Evolutionary conservation across 371 early-diverging fungal species (phyloP).

Genomic region (Mucor saturninus): DNA sequence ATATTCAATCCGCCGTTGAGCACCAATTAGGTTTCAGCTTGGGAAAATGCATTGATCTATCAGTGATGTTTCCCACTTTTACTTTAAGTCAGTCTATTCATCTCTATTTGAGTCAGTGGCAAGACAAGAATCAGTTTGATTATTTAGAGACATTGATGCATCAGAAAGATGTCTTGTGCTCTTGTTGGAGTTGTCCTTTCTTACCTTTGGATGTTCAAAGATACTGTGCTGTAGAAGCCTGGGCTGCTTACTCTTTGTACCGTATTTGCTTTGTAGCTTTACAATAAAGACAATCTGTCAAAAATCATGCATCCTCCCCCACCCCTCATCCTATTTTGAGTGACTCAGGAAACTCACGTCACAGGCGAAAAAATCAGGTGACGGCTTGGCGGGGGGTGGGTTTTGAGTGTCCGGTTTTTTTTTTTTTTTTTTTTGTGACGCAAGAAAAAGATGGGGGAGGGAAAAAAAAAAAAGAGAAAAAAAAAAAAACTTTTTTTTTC

Average conservation of each 20-base stretch:
- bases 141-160: neutral
- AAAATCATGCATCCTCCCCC: no score
- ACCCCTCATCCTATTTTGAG: no score
- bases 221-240: neutral
- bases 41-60: neutral
- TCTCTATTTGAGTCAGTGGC: neutral
- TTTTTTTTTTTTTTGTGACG: neutral
- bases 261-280: neutral
- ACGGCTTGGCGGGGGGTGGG: no score
- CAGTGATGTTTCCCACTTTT: neutral
- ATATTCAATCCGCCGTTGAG: neutral
- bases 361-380: no score
- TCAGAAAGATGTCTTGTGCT: neutral
- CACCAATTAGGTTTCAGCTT: neutral
- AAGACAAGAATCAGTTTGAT: neutral
- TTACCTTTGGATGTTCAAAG: neutral
- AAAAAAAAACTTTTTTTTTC: slow-evolving; percentile 6
- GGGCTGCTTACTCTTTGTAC: neutral
- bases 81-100: neutral
- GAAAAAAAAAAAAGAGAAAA: neutral
- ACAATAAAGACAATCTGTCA: no score
- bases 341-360: no score
- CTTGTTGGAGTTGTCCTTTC: neutral
- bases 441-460: neutral
- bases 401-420: no score